Evolutionary conservation across 371 early-diverging fungal species (phyloP).

Genomic region (Actinomortierella wolfii): DNA sequence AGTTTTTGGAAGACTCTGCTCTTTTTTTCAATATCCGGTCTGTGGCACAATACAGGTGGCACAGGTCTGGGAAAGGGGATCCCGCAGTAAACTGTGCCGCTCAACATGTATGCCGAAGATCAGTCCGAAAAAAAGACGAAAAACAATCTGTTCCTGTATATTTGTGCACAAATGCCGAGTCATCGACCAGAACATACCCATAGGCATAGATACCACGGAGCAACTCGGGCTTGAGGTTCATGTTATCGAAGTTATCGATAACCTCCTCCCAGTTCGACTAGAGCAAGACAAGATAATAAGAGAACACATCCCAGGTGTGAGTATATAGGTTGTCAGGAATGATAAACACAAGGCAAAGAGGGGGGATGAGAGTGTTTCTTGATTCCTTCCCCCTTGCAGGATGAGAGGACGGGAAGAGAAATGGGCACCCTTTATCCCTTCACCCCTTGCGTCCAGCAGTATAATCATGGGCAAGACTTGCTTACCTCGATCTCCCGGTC

Average conservation of each 20-base stretch:
- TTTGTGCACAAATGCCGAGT: no score
- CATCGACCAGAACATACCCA: conserved; percentile 57
- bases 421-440: not conserved
- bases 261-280: conserved; percentile 81
- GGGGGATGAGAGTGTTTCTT: not conserved
- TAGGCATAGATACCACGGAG: conserved; percentile 90
- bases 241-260: conserved; percentile 82
- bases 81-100: no score
- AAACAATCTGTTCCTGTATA: no score
- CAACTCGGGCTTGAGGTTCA: conserved; percentile 83
- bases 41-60: no score
- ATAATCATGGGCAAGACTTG: not conserved
- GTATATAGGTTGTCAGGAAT: not conserved
- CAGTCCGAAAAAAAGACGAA: no score
- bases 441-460: conserved; percentile 1
- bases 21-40: no score
- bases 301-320: not conserved
- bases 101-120: no score
- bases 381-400: not conserved
- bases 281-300: not conserved
- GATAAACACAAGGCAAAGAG: no score
- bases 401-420: not conserved
- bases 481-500: conserved; percentile 47
- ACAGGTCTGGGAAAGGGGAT: no score
- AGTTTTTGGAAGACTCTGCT: not conserved